Base-by-base conservation (phyloP, 2,329 filamentous ascomycete species). In the Xylaria sp. region DNA sequence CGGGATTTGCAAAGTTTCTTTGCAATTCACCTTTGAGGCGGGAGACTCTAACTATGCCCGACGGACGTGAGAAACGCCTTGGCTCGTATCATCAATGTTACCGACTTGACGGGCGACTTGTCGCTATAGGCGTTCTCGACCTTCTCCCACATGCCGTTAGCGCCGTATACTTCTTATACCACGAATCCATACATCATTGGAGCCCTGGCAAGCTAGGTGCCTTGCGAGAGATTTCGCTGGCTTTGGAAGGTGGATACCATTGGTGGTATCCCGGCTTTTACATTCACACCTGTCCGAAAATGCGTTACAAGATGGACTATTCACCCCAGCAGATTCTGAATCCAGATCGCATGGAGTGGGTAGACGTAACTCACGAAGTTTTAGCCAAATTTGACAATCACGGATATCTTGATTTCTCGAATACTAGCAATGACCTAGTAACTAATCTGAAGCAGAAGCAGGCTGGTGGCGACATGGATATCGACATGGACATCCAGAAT, bases 21-120 rank as follows among this genome's bases (percentile, higher is more conserved):
- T 96, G 93, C 79, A 81, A 83, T 68, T 94, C 92, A 4, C 91
- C 92, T 0, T 75, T 95, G 50, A 82, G 79, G 13, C 83, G 85
- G 13, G 81, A 82, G 39, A 84, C 80, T 1, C 71, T 84, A 44
- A 78, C 79, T 20, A 78, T 79, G 1, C 70, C 82, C 1, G 84
- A 89, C 65, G 88, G 88, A 32, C 82, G 82, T 20, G 83, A 85
- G 68, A 84, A 85, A 54, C 82, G 81, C 51, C 81, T 94, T 0
- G 93, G 93, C 18, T 93, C 92, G 1, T 95, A 89, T 74, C 93
- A 96, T 75, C 92, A 95, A 77, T 94, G 92, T 81, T 95, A 94
- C 78, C 87, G 92, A 37, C 83, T 96, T 2, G 91, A 96, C 76
- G 92, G 92, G 25, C 85, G 88, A 59, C 84, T 96, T 15, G 88